Percentiles rank a stretch among this genome's conserved stretches.
Conservation (phyloP, 306 rosid genomes). For the Mimosa pudica region DNA sequence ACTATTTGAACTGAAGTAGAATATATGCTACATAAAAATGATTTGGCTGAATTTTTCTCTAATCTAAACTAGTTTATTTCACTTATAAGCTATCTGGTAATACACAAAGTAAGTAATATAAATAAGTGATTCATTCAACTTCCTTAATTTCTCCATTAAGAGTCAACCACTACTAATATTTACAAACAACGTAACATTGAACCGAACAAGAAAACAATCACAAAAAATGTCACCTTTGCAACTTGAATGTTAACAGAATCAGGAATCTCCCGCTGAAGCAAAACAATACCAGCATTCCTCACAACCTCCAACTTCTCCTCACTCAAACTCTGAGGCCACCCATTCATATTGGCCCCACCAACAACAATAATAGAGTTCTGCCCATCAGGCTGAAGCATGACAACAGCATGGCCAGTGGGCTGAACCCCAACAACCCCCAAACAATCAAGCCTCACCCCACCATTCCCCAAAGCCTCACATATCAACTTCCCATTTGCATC, state of each 20-base stretch:
- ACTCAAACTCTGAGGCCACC: slow-evolving; percentile 61
- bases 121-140: too few species aligned
- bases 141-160: too few species aligned
- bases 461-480: slow-evolving; percentile 49
- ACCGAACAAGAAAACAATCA: background rate
- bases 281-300: slow-evolving; percentile 73
- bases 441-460: slow-evolving; percentile 62
- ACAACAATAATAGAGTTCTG: slow-evolving; percentile 84
- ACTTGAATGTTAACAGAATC: slow-evolving; percentile 78
- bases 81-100: too few species aligned
- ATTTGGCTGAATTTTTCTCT: too few species aligned
- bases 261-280: slow-evolving; percentile 95
- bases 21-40: too few species aligned
- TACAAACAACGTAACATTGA: too few species aligned
- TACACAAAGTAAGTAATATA: too few species aligned
- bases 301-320: slow-evolving; percentile 59
- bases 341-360: slow-evolving; percentile 80
- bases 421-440: slow-evolving; percentile 42
- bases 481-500: slow-evolving; percentile 78
- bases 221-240: slow-evolving; percentile 65
- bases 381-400: slow-evolving; percentile 82
- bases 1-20: too few species aligned
- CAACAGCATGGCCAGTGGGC: slow-evolving; percentile 85
- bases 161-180: too few species aligned
- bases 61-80: too few species aligned